Conservation (phyloP, 176 grass and related monocot genomes). For the Calamus simplicifolius region DNA sequence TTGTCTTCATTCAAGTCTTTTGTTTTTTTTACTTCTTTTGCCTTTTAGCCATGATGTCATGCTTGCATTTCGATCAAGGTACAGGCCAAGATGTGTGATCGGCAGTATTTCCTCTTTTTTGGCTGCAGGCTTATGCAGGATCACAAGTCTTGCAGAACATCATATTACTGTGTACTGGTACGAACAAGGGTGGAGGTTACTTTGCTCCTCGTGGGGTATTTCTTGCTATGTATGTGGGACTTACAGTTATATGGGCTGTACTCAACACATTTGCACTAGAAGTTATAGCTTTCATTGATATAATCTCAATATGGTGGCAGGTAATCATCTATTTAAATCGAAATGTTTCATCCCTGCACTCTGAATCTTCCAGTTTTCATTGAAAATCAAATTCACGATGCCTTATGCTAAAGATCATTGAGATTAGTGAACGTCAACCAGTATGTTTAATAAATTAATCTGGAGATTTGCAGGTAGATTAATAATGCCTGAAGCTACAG, state of each 20-base stretch:
- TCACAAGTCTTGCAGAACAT: conserved; percentile 81
- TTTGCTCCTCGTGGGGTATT: conserved; percentile 68
- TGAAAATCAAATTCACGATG: too few species aligned
- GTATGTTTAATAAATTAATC: too few species aligned
- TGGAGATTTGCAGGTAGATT: too few species aligned
- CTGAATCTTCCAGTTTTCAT: too few species aligned
- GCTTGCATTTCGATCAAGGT: neutral
- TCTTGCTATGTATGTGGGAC: conserved; percentile 68
- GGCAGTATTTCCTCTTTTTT: neutral
- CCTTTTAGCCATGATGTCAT: neutral
- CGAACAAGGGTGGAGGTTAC: conserved; percentile 83
- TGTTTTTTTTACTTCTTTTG: too few species aligned
- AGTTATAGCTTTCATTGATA: conserved; percentile 83
- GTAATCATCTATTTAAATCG: conserved; percentile 15
- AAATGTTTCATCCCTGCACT: too few species aligned
- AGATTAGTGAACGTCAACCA: too few species aligned
- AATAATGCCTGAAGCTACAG: too few species aligned
- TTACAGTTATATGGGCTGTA: conserved; percentile 88
- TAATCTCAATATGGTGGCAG: conserved; percentile 99
- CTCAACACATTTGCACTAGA: conserved; percentile 96
- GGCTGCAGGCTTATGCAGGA: conserved; percentile 75
- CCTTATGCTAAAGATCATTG: too few species aligned
- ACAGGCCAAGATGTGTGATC: neutral
- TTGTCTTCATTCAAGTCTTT: too few species aligned
- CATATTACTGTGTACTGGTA: conserved; percentile 81